A percentile compares a stretch with the other conserved stretches of the same genome.
phyloP scores from a whole-genome alignment of 2,329 filamentous ascomycete genomes.

The Colletotrichum tofieldiae region DNA sequence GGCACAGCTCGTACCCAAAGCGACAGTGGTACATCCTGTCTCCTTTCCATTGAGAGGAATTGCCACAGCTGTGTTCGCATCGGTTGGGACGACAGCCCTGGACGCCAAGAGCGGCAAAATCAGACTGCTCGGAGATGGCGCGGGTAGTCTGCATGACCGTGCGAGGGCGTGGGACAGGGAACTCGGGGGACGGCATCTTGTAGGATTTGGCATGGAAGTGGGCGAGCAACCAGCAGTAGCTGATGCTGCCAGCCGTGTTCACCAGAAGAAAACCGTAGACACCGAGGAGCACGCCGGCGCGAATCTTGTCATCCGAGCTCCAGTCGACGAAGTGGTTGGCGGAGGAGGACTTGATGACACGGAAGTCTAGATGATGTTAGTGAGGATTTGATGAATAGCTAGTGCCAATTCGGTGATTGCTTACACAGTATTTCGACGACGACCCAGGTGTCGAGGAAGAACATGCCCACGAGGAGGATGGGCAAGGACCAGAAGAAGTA shows the following conservation, averaged over 20 bases:
- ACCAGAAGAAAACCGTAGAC: neutral
- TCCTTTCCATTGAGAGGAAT: neutral
- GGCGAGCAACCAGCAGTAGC: neutral
- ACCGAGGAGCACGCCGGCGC: neutral
- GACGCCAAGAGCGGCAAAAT: neutral
- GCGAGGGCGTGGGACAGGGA: neutral
- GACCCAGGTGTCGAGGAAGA: too few species aligned
- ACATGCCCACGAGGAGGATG: too few species aligned
- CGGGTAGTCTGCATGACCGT: neutral
- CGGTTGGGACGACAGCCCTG: neutral
- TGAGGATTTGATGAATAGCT: too few species aligned
- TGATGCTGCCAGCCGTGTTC: neutral
- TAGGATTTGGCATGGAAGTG: neutral
- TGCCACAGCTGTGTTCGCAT: neutral
- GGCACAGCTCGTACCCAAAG: neutral
- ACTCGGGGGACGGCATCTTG: neutral
- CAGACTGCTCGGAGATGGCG: neutral
- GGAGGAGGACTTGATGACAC: neutral
- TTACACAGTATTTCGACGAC: too few species aligned
- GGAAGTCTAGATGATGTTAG: neutral
- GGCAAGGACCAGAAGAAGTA: too few species aligned
- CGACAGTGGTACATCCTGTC: neutral
- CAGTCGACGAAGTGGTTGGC: neutral
- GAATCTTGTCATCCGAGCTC: neutral
- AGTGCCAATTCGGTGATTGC: too few species aligned